These are phyloP conservation scores for Daphne laureola DNA, from an alignment of 441 rosid species.

Conservation along the genomic window DNA sequence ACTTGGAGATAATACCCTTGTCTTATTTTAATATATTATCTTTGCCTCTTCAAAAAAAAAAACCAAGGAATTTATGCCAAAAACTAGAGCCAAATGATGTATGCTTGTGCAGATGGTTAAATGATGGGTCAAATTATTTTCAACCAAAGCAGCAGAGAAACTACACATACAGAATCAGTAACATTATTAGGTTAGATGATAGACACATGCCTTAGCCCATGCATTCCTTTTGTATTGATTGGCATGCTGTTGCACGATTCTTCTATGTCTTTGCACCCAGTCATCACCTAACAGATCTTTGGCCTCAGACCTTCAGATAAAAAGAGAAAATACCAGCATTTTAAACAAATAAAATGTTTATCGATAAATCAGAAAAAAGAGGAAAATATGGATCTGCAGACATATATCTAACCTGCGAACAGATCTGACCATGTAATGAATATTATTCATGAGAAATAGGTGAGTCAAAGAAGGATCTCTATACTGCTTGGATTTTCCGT, in stretches of 20 bases:
- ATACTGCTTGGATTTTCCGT: conserved; percentile 93
- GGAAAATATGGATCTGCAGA: neutral
- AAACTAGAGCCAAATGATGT: too few relatives aligned
- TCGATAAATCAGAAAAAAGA: conserved; percentile 5
- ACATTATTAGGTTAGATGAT: neutral
- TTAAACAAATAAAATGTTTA: conserved; percentile 1
- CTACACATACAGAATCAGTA: neutral
- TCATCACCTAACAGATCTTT: conserved; percentile 97
- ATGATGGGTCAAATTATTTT: neutral
- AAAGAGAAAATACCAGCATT: neutral
- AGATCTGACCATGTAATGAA: conserved; percentile 98
- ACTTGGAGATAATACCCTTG: too few relatives aligned
- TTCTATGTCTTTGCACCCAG: conserved; percentile 97
- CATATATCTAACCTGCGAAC: conserved; percentile 67
- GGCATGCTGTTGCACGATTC: conserved; percentile 97
- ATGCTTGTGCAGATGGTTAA: too few relatives aligned
- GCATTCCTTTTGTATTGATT: conserved; percentile 91
- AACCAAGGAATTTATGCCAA: too few relatives aligned
- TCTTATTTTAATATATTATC: neutral
- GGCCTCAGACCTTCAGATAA: conserved; percentile 78
- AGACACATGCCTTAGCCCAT: conserved; percentile 69
- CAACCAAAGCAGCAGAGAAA: conserved; percentile 3
- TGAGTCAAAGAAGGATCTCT: conserved; percentile 85
- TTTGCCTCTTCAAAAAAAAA: too few relatives aligned
- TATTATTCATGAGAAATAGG: conserved; percentile 93